Conservation (phyloP, 2,329 filamentous ascomycete species). For the Sporothrix variecibatus region DNA sequence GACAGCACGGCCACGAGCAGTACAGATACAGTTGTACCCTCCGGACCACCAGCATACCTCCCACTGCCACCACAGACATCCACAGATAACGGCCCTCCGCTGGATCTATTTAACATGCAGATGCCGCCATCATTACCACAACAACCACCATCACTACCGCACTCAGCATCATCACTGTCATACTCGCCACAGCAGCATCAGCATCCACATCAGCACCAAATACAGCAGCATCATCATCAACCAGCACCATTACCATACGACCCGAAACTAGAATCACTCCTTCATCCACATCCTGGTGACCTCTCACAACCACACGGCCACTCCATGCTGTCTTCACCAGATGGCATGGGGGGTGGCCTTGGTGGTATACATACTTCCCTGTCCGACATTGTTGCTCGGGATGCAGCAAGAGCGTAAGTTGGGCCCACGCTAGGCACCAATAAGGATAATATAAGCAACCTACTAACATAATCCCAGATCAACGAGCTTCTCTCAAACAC, state of each 20-base stretch:
- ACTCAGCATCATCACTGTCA: not conserved
- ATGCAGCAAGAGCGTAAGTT: conserved; percentile 41
- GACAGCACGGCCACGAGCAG: not conserved
- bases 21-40: not conserved
- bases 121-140: conserved; percentile 15
- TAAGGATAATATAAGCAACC: too few species aligned
- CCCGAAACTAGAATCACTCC: conserved; percentile 5
- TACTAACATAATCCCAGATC: conserved; percentile 34
- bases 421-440: not conserved
- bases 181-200: not conserved
- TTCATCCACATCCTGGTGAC: conserved; percentile 27
- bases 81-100: not conserved
- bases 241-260: conserved; percentile 18
- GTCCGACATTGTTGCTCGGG: conserved; percentile 42
- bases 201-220: not conserved
- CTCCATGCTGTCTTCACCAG: conserved; percentile 7
- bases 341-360: conserved; percentile 7
- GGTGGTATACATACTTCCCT: conserved; percentile 31
- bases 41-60: not conserved
- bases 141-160: not conserved
- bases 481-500: conserved; percentile 40
- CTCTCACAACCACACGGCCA: conserved; percentile 32
- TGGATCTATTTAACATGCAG: conserved; percentile 9
- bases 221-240: not conserved
- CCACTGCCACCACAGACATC: not conserved